phyloP scores from a whole-genome alignment of 108 stramenopile species.

The Epithemia pelagica region DNA sequence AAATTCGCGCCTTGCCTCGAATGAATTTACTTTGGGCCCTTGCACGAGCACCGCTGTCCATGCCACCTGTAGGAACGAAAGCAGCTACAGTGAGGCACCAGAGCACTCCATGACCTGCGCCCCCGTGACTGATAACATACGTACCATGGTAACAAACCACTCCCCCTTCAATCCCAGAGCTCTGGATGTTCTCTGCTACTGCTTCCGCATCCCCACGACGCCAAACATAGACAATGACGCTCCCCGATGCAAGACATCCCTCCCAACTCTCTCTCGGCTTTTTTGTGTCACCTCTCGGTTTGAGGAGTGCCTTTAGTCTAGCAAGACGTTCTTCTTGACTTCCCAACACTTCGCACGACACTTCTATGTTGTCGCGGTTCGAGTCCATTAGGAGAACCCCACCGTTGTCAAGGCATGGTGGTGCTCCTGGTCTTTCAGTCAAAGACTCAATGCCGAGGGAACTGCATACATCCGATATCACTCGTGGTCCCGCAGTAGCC shows the following conservation, averaged over 20 bases:
- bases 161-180: slow-evolving; percentile 60
- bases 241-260: slow-evolving; percentile 62
- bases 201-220: slow-evolving; percentile 82
- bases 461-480: slow-evolving; percentile 77
- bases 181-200: slow-evolving; percentile 63
- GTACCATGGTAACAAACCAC: slow-evolving; percentile 74
- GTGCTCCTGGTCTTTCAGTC: slow-evolving; percentile 4
- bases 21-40: slow-evolving; percentile 80
- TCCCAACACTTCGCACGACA: slow-evolving; percentile 39
- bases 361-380: slow-evolving; percentile 84
- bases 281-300: slow-evolving; percentile 15
- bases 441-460: slow-evolving; percentile 49
- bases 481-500: slow-evolving; percentile 84
- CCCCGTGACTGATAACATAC: too few species aligned
- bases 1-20: slow-evolving; percentile 82
- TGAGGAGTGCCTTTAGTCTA: slow-evolving; percentile 47
- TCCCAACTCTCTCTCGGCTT: slow-evolving; percentile 7
- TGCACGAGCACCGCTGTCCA: slow-evolving; percentile 61
- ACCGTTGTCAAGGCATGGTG: too few species aligned
- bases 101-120: too few species aligned
- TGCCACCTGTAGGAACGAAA: slow-evolving; percentile 41
- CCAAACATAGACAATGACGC: slow-evolving; percentile 90
- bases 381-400: slow-evolving; percentile 57
- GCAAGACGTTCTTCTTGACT: slow-evolving; percentile 59
- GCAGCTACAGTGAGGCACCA: too few species aligned